Conservation (phyloP, 805 yeast species). For the Saccharomyces jurei region DNA sequence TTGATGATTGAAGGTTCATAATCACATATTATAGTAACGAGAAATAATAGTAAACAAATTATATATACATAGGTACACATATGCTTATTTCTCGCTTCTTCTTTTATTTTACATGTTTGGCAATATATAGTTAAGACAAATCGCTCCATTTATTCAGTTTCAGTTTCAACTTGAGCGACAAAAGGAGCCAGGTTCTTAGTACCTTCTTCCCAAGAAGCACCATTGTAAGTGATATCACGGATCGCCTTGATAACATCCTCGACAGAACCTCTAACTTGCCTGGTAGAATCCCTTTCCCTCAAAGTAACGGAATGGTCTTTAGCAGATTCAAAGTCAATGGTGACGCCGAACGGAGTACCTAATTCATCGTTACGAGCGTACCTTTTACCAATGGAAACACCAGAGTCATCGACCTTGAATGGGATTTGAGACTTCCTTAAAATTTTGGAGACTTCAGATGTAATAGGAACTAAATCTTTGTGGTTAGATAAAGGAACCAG, state of each 20-base stretch:
- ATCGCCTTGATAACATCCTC: conserved; percentile 69
- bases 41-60: background rate
- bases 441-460: conserved; percentile 56
- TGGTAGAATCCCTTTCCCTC: conserved; percentile 95
- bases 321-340: conserved; percentile 89
- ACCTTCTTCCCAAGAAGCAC: conserved; percentile 78
- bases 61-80: background rate
- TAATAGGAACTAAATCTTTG: conserved; percentile 67
- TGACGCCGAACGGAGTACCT: conserved; percentile 97
- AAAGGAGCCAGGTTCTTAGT: conserved; percentile 65
- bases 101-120: background rate
- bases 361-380: conserved; percentile 97
- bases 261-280: conserved; percentile 88
- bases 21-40: background rate
- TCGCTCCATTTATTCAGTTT: background rate
- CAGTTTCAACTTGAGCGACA: conserved; percentile 51
- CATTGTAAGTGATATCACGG: conserved; percentile 64
- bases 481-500: conserved; percentile 89
- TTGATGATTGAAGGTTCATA: background rate
- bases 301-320: conserved; percentile 83
- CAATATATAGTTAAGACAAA: background rate
- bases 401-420: conserved; percentile 92
- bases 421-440: conserved; percentile 80
- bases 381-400: conserved; percentile 96
- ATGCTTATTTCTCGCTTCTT: background rate